phyloP scores from a whole-genome alignment of 2,329 filamentous ascomycete genomes.

The Nigrospora oryzae region DNA sequence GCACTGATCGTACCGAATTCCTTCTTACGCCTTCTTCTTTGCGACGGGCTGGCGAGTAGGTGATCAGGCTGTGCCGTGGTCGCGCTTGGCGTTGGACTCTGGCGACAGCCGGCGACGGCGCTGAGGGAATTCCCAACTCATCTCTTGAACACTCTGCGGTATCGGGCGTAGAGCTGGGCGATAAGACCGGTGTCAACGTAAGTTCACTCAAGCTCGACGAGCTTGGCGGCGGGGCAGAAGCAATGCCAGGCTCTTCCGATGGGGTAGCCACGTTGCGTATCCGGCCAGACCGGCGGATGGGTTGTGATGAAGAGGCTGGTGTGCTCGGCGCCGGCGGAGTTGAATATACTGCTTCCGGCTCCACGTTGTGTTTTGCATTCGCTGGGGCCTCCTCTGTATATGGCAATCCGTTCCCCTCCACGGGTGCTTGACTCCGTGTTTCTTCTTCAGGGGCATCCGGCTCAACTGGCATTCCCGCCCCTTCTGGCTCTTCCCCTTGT shows the following conservation, averaged over 20 bases:
- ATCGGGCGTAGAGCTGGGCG: slow-evolving; percentile 15
- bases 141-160: slow-evolving; percentile 10
- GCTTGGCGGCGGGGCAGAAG: neutral
- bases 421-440: too few relatives aligned
- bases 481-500: too few relatives aligned
- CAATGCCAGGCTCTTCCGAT: slow-evolving; percentile 2
- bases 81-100: slow-evolving; percentile 18
- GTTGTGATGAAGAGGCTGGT: neutral
- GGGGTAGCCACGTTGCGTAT: neutral
- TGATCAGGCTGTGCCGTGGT: slow-evolving; percentile 14
- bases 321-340: too few relatives aligned
- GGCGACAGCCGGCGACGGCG: slow-evolving; percentile 23
- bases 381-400: too few relatives aligned
- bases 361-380: too few relatives aligned
- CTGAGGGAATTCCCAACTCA: slow-evolving; percentile 1
- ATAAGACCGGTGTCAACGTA: slow-evolving; percentile 16
- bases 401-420: too few relatives aligned
- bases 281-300: neutral
- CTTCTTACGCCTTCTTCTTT: neutral
- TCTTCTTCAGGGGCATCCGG: too few relatives aligned
- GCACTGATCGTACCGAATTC: too few relatives aligned
- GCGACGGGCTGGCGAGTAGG: slow-evolving; percentile 2
- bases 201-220: slow-evolving; percentile 17
- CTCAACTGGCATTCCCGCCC: too few relatives aligned
- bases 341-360: too few relatives aligned